A percentile compares a stretch with the other conserved stretches of the same genome.
Conservation (phyloP, 169 alveolate species). For the Cryptosporidium ubiquitum region DNA sequence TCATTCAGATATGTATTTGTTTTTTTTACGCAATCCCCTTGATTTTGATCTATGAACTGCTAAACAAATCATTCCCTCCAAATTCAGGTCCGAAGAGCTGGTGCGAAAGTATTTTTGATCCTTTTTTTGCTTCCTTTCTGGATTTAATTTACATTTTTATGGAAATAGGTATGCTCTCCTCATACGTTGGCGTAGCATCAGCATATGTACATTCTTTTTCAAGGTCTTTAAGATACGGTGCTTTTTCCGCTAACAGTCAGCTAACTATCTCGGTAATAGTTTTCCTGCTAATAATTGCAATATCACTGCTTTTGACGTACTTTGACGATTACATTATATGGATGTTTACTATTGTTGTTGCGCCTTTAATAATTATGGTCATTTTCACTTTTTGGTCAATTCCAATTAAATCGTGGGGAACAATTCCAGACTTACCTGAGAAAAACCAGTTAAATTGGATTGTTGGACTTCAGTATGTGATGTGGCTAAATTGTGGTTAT, state of each 20-base stretch:
- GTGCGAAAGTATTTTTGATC: slow-evolving; percentile 27
- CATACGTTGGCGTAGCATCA: slow-evolving; percentile 39
- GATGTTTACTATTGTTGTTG: slow-evolving; percentile 38
- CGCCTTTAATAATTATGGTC: slow-evolving; percentile 29
- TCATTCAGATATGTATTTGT: slow-evolving; percentile 31
- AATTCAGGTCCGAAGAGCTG: slow-evolving; percentile 46
- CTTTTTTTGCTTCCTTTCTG: slow-evolving; percentile 7
- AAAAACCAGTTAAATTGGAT: slow-evolving; percentile 30
- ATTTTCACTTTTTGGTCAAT: slow-evolving; percentile 11
- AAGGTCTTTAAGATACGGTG: slow-evolving; percentile 13
- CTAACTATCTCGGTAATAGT: slow-evolving; percentile 8
- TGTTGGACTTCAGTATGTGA: slow-evolving; percentile 54
- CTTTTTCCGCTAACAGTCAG: slow-evolving; percentile 3
- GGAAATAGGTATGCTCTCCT: slow-evolving; percentile 72
- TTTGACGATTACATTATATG: slow-evolving; percentile 48
- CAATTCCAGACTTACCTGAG: neutral
- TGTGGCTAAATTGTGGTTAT: slow-evolving; percentile 74
- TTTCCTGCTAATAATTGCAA: slow-evolving; percentile 24
- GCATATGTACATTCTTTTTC: slow-evolving; percentile 51
- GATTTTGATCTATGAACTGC: slow-evolving; percentile 31
- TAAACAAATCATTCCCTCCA: slow-evolving; percentile 36
- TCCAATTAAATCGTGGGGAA: slow-evolving; percentile 43
- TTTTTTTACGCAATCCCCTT: slow-evolving; percentile 57
- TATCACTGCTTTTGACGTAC: slow-evolving; percentile 2
- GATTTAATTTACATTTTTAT: slow-evolving; percentile 52